Evolutionary conservation across 192 early-diverging fungal species (phyloP), one percentile per base, ranked within the genome.

Genomic region (Coemansia sp.): DNA sequence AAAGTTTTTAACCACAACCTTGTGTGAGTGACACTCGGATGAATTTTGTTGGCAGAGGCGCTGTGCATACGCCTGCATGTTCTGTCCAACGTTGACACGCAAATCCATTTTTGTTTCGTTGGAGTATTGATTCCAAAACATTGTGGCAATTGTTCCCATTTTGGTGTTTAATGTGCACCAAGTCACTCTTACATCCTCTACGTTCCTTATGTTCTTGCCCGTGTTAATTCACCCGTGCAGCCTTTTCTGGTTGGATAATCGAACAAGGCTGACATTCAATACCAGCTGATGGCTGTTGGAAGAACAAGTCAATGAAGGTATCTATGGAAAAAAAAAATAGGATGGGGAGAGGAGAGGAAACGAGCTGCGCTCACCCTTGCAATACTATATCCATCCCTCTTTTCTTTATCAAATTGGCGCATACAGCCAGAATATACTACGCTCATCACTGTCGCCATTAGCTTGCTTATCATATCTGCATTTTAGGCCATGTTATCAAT

Each of bases 401-500:
- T 56, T 56, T 44, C 38, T 44, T 44, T 56, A 32, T 56, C 6
- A 56, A 25, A 6, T 28, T 8, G 4, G 54, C 54, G 54, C 54
- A 7, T 22, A 30, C 7, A 28, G 27, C 28, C 54, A 31, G 22
- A 14, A 18, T 38, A 56, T 21, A 60, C 10, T 28, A 54, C 52
- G 27, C 32, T 41, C 2, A 55, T 64, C 18, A 28, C 22, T 28
- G 10, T 47, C 7, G 10, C 25, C 19, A 22, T 2, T 44, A 3
- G 38, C 1, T 44, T 44, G 38, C 38, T 44, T 16, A 44, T 44
- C 38, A 44, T 44, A 44, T 44, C 38, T 3, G 38, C 38, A 44
- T 44, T 56, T 18, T 5, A 24, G 31, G 24, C 2, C 4, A 62
- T 62, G 60, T 23, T 32, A 32, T 21, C 23, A 21, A 62, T 70